Evolutionary conservation across 306 rosid genomes (phyloP), one percentile per base, ranked within the genome.

Genomic region (Vicia sativa): DNA sequence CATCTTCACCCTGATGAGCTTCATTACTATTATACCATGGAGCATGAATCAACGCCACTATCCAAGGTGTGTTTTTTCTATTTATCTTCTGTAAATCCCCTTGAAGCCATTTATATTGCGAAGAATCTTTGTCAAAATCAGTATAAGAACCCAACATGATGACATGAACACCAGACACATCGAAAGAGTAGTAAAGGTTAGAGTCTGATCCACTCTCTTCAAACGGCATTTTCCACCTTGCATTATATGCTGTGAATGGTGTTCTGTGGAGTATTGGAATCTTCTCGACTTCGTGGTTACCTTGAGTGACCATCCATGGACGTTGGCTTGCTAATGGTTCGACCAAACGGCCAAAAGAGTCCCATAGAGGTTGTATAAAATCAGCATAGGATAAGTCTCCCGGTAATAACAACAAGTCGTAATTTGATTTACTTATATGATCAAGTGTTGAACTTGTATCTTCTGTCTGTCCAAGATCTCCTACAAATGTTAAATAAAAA

Each of bases 251-350:
- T 0, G 95, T 90, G 87, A 93, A 92, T 6, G 85, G 60, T 0
- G 6, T 0, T 0, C 1, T 0, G 65, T 88, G 91, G 57, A 85
- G 0, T 1, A 81, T 0, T 0, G 87, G 92, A 37, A 90, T 67
- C 62, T 28, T 79, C 83, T 93, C 97, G 2, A 85, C 2, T 41
- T 90, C 99, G 15, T 93, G 97, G 84, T 93, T 86, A 9, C 97
- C 97, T 39, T 77, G 75, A 0, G 99, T 93, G 7, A 93, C 96
- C 99, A 93, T 90, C 99, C 99, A 93, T 1, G 99, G 99, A 67
- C 96, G 80, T 48, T 82, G 82, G 75, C 97, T 82, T 0, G 98
- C 93, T 34, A 81, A 66, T 38, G 97, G 91, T 77, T 83, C 91
- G 0, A 88, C 96, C 3, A 93, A 78, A 9, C 91, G 81, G 8